These are phyloP conservation scores for Dactylellina drechsleri DNA, from an alignment of 2,329 filamentous ascomycete genomes.

Conservation along the genomic window DNA sequence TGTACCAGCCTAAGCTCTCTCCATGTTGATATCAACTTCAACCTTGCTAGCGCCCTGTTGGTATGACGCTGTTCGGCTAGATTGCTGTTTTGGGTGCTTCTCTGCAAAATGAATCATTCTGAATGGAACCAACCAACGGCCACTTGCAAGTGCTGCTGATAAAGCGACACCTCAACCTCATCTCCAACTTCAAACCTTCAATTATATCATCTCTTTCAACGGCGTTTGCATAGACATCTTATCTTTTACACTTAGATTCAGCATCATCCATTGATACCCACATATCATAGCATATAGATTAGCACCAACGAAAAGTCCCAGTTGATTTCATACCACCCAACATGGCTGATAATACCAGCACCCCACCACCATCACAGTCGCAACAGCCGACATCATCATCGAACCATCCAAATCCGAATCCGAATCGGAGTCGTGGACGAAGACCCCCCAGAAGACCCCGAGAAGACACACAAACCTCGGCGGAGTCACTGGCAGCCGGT, in stretches of 20 bases:
- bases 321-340: constrained; percentile 15
- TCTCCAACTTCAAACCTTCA: neutral
- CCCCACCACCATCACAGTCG: constrained; percentile 10
- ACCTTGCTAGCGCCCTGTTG: no score
- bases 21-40: no score
- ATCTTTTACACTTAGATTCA: no score
- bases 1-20: no score
- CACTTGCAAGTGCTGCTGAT: no score
- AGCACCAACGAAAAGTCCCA: neutral
- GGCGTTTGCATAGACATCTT: no score
- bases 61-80: constrained; percentile 5
- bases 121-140: neutral
- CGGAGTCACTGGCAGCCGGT: constrained; percentile 32
- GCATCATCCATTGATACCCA: neutral
- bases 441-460: constrained; percentile 31
- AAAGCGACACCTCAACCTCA: neutral
- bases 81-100: constrained; percentile 11
- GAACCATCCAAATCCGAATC: constrained; percentile 9
- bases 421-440: constrained; percentile 35
- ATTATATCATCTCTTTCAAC: neutral
- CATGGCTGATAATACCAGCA: constrained; percentile 29
- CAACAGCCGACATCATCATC: constrained; percentile 12
- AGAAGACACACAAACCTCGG: constrained; percentile 36
- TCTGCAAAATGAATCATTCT: constrained; percentile 14
- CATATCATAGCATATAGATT: neutral